A percentile compares a stretch with the other conserved stretches of the same genome.
phyloP scores from a whole-genome alignment of 257 asterid species.

The Ehretia macrophylla region DNA sequence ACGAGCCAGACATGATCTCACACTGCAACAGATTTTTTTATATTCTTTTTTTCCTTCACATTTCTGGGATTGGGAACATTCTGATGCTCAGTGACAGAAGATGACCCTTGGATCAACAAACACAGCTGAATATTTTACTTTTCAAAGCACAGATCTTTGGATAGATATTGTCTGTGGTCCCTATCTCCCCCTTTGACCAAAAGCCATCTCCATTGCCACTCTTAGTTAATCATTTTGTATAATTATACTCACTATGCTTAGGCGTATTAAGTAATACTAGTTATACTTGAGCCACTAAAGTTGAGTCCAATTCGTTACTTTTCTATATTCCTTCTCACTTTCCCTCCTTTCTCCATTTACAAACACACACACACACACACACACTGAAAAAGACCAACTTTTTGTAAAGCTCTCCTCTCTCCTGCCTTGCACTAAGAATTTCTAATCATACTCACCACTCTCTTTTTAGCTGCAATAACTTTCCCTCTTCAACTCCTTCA shows the following conservation, averaged over 20 bases:
- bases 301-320: slow-evolving; percentile 10
- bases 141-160: slow-evolving; percentile 14
- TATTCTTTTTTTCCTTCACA: not conserved
- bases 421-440: slow-evolving; percentile 38
- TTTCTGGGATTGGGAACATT: slow-evolving; percentile 20
- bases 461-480: not conserved
- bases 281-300: not conserved
- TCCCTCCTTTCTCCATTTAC: slow-evolving; percentile 58
- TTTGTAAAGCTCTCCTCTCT: slow-evolving; percentile 56
- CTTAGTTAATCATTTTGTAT: not conserved
- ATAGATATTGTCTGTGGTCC: slow-evolving; percentile 31
- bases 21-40: too few species aligned
- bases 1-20: too few species aligned
- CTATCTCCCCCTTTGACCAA: slow-evolving; percentile 23
- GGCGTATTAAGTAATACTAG: not conserved
- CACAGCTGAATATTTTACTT: slow-evolving; percentile 1
- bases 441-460: slow-evolving; percentile 60
- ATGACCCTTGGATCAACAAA: slow-evolving; percentile 29
- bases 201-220: slow-evolving; percentile 12
- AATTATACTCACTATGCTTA: not conserved
- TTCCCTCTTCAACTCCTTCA: slow-evolving; percentile 23
- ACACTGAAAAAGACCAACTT: slow-evolving; percentile 35
- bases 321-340: slow-evolving; percentile 22
- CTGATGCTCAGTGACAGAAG: slow-evolving; percentile 34
- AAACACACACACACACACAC: slow-evolving; percentile 24